These are phyloP conservation scores for Rhodamnia argentea DNA, from an alignment of 345 rosid species.

Conservation along the genomic window DNA sequence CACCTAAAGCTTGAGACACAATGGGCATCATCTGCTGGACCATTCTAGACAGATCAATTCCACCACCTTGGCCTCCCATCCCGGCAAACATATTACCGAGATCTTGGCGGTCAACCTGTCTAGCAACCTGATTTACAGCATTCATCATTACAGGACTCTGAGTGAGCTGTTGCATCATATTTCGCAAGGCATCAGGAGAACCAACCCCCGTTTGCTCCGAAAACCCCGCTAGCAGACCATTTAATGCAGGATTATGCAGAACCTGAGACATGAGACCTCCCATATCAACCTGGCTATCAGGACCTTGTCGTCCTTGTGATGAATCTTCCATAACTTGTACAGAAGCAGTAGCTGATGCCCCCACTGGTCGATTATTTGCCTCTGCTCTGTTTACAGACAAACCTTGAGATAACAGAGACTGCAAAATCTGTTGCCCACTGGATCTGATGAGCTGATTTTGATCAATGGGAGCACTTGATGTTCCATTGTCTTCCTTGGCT, in stretches of 20 bases:
- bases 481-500: slow-evolving; percentile 22
- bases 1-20: slow-evolving; percentile 70
- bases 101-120: slow-evolving; percentile 70
- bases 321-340: slow-evolving; percentile 5
- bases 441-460: slow-evolving; percentile 21
- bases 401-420: slow-evolving; percentile 45
- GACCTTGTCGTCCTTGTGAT: slow-evolving; percentile 20
- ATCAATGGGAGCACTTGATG: slow-evolving; percentile 23
- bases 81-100: slow-evolving; percentile 69
- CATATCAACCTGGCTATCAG: slow-evolving; percentile 33
- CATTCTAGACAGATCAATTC: slow-evolving; percentile 75
- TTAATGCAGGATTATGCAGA: slow-evolving; percentile 51
- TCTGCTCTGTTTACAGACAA: slow-evolving; percentile 14
- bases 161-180: slow-evolving; percentile 78
- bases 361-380: not conserved
- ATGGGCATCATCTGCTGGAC: slow-evolving; percentile 94
- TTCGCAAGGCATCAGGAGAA: slow-evolving; percentile 70
- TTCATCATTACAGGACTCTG: slow-evolving; percentile 82
- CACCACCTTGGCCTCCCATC: slow-evolving; percentile 39
- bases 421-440: slow-evolving; percentile 52
- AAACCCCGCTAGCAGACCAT: slow-evolving; percentile 60
- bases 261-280: slow-evolving; percentile 63
- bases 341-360: slow-evolving; percentile 5
- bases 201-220: slow-evolving; percentile 72
- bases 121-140: slow-evolving; percentile 78